These are phyloP conservation scores for Kurtzmaniella fragi DNA, from an alignment of 805 yeast genomes.

Conservation along the genomic window DNA sequence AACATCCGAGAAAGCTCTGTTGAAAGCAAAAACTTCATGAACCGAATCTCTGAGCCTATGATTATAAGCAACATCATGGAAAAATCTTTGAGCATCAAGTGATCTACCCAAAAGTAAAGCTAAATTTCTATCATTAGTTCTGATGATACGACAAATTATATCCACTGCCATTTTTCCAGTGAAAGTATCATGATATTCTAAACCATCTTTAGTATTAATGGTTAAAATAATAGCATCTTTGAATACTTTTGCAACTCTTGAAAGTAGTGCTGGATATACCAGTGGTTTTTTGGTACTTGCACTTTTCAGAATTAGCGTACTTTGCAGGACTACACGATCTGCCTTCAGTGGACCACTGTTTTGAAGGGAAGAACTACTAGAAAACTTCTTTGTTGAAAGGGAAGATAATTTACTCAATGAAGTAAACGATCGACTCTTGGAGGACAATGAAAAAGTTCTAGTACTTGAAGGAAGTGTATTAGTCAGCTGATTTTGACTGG, in stretches of 20 bases:
- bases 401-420: slow-evolving; percentile 38
- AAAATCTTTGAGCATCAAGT: slow-evolving; percentile 87
- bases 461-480: slow-evolving; percentile 19
- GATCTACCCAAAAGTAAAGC: slow-evolving; percentile 88
- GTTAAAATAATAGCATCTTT: slow-evolving; percentile 64
- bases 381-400: slow-evolving; percentile 36
- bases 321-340: slow-evolving; percentile 26
- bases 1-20: slow-evolving; percentile 46
- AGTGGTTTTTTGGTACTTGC: slow-evolving; percentile 54
- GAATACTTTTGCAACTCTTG: slow-evolving; percentile 78
- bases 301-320: slow-evolving; percentile 37
- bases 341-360: slow-evolving; percentile 9
- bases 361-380: slow-evolving; percentile 27
- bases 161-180: slow-evolving; percentile 94
- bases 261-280: slow-evolving; percentile 86
- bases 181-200: slow-evolving; percentile 87
- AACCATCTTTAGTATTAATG: slow-evolving; percentile 83
- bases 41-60: slow-evolving; percentile 86
- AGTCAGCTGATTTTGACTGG: slow-evolving; percentile 5
- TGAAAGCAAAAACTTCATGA: slow-evolving; percentile 83
- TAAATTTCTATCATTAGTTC: slow-evolving; percentile 86
- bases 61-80: slow-evolving; percentile 94
- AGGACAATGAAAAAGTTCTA: slow-evolving; percentile 27
- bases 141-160: slow-evolving; percentile 74
- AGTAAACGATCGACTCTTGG: slow-evolving; percentile 37